Conservation (phyloP, 805 yeast species). For the Schwanniomyces vanrijiae region DNA sequence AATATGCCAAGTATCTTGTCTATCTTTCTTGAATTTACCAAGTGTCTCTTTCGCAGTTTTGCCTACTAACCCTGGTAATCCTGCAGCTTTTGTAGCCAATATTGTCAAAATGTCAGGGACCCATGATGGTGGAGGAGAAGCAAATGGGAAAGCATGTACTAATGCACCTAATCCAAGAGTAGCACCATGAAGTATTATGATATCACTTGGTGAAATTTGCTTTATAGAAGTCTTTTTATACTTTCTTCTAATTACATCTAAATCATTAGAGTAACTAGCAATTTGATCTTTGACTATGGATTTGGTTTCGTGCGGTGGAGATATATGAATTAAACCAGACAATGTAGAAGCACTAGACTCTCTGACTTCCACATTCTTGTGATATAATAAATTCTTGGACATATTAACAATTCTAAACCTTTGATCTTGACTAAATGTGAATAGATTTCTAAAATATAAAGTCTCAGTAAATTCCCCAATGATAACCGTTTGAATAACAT, state of each 20-base stretch:
- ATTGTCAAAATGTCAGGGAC: conserved; percentile 70
- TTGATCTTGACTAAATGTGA: conserved; percentile 50
- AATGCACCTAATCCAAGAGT: conserved; percentile 86
- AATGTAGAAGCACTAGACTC: conserved; percentile 69
- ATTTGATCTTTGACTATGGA: conserved; percentile 42
- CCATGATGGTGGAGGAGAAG: conserved; percentile 91
- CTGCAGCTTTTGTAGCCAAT: conserved; percentile 69
- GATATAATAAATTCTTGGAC: conserved; percentile 55
- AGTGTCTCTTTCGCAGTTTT: conserved; percentile 78
- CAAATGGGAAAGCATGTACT: conserved; percentile 85
- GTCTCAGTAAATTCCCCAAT: conserved; percentile 71
- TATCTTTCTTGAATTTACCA: conserved; percentile 82
- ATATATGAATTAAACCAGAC: conserved; percentile 76
- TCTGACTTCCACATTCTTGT: conserved; percentile 71
- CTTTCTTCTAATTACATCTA: conserved; percentile 42
- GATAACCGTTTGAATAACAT: conserved; percentile 54
- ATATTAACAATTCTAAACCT: conserved; percentile 50
- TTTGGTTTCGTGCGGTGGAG: conserved; percentile 48
- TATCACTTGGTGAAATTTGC: conserved; percentile 37
- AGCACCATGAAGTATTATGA: conserved; percentile 71
- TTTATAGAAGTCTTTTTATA: conserved; percentile 40
- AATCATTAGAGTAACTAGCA: conserved; percentile 21
- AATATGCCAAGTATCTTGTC: conserved; percentile 96
- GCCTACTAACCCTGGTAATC: conserved; percentile 77
- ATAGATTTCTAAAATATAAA: conserved; percentile 66